Evolutionary conservation across 1,284 basidiomycete genomes (phyloP).

Genomic region (Puccinia novopanici): DNA sequence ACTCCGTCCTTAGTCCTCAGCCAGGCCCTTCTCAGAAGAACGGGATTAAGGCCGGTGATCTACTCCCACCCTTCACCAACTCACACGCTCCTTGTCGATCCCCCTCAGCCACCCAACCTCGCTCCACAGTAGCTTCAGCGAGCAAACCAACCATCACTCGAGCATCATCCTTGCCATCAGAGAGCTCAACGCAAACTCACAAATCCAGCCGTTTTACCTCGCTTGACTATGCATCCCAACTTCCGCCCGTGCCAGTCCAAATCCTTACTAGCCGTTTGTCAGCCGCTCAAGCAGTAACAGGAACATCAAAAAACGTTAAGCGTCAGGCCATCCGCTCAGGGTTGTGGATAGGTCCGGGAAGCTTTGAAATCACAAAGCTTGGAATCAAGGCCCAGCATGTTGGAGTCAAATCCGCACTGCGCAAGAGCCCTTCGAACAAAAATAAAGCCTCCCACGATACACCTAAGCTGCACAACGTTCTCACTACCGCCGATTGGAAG

Average conservation of each 20-base stretch:
- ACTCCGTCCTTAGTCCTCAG: background rate
- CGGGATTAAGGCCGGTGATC: background rate
- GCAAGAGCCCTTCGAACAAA: background rate
- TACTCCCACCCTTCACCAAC: background rate
- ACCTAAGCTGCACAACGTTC: constrained; percentile 52
- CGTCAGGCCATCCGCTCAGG: constrained; percentile 40
- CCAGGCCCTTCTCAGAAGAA: constrained; percentile 20
- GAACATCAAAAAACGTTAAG: constrained; percentile 42
- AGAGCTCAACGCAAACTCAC: constrained; percentile 5
- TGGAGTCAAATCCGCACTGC: constrained; percentile 34
- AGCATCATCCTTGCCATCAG: constrained; percentile 20
- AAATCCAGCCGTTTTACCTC: constrained; percentile 24
- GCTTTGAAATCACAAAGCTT: constrained; percentile 39
- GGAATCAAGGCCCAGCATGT: constrained; percentile 42
- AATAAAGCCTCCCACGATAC: constrained; percentile 3
- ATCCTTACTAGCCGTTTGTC: constrained; percentile 35
- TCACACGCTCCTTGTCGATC: background rate
- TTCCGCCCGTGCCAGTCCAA: constrained; percentile 28
- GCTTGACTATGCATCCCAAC: constrained; percentile 32
- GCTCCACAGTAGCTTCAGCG: background rate
- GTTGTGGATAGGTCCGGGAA: constrained; percentile 43
- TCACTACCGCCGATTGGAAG: constrained; percentile 55
- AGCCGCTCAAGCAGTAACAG: constrained; percentile 39
- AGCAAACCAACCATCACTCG: constrained; percentile 13
- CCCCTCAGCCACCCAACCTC: constrained; percentile 1